phyloP scores from a whole-genome alignment of 129 eudicot species.

The Saussurea involucrata region DNA sequence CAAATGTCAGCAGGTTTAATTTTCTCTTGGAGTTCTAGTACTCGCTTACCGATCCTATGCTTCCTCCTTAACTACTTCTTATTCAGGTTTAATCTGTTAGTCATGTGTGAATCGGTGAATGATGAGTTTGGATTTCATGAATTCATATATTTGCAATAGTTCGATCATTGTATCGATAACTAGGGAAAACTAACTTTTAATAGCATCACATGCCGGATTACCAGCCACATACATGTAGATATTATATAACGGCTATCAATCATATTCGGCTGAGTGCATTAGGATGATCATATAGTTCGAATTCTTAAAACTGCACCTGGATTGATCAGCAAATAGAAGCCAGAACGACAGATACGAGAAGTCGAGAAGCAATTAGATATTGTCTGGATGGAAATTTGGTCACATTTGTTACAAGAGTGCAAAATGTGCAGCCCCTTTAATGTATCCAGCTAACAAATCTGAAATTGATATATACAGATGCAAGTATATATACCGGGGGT shows the following conservation, averaged over 20 bases:
- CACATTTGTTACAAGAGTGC: background rate
- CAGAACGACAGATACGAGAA: too few relatives aligned
- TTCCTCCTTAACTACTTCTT: slow-evolving; percentile 56
- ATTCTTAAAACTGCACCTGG: background rate
- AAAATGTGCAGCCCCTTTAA: background rate
- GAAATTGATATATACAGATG: background rate
- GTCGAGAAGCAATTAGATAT: background rate
- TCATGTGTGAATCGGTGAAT: background rate
- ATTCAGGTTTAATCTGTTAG: slow-evolving; percentile 46
- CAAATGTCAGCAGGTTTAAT: slow-evolving; percentile 33
- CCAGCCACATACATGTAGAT: slow-evolving; percentile 3
- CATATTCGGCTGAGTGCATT: background rate
- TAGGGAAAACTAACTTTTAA: background rate
- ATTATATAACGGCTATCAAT: background rate
- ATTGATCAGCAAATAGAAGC: background rate
- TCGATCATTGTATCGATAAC: background rate
- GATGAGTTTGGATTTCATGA: slow-evolving; percentile 5
- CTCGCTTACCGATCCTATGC: slow-evolving; percentile 67
- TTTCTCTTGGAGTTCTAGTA: slow-evolving; percentile 60
- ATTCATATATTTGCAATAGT: background rate
- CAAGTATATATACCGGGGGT: background rate
- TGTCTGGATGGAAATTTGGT: background rate
- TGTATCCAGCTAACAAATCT: background rate
- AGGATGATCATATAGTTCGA: background rate
- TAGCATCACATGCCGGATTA: background rate